Base-by-base conservation (phyloP, 306 rosid species). In the Glycyrrhiza uralensis region DNA sequence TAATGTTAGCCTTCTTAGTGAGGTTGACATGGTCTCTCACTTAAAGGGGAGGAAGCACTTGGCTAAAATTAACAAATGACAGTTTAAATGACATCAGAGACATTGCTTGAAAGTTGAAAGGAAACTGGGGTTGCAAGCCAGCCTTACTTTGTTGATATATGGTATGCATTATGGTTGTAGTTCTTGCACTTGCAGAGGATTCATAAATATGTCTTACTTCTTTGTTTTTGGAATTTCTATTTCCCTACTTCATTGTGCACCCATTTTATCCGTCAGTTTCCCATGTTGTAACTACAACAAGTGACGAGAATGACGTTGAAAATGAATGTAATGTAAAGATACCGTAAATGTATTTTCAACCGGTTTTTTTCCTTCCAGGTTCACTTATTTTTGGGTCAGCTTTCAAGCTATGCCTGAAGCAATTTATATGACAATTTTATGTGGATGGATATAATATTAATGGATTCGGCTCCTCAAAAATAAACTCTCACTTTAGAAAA, bases 21-120 rank as follows among this genome's bases (percentile, higher is more conserved):
- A 76, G 78, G 18, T 0, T 4, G 24, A 35, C 46, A 1, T 73
- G 69, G 10, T 1, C 11, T 65, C 80, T 42, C 89, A 88, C 66
- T 33, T 69, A 0, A 66, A 8, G 0, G 87, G 91, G 24, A 71
- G 5, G 75, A 88, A 18, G 75, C 94, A 88, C 55, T 32, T 78
- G 75, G 65, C 68, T 38, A 64, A 66, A 2, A 45, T 45, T 33
- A n/a, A n/a, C 51, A 62, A 36, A 19, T 63, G 33, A 42, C 39
- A 24, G 22, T 3, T 50, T 63, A 28, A 52, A 54, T 42, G 9
- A 41, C 50, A n/a, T 15, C 58, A 24, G 41, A 12, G 20, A 26
- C 7, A 17, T 44, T 71, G 29, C 56, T 35, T 32, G 60, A 45
- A 32, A 30, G 38, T 28, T 44, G 23, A 30, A 19, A 15, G 20